Base-by-base conservation (phyloP, 2,329 filamentous ascomycete genomes). In the Paecilomyces variotii region DNA sequence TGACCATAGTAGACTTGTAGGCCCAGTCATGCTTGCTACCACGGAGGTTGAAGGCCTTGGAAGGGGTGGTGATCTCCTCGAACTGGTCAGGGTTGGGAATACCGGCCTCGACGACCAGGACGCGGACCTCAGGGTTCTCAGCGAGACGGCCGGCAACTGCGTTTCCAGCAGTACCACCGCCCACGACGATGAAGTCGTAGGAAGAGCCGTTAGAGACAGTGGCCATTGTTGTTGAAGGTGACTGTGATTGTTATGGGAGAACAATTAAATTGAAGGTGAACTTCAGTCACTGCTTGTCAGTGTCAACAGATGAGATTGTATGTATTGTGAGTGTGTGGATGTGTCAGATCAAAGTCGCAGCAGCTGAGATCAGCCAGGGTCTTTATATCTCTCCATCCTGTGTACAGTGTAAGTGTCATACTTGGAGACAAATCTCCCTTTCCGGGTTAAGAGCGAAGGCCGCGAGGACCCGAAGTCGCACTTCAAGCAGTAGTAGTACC, bases 1-100 rank as follows among this genome's bases (percentile, higher is more conserved):
- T 78, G 66, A 86, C 79, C 72, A 87, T 79, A 30, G 82, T 85
- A 1, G 82, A 82, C 73, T 86, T 85, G 71, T 85, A 87, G 0
- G 75, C 75, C 82, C 82, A 86, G 68, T 86, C 84, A 63, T 84
- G 79, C 65, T 84, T 70, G 67, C 79, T 82, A n/a, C 76, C 78
- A 19, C 83, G 79, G 0, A 85, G 77, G 2, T 79, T 76, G 64
- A 87, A 81, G 26, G 83, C 84, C 7, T 73, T 70, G 1, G 80
- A 79, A 0, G 84, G 84, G 0, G 83, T 86, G 4, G 76, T 80
- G 68, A 86, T 85, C 10, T 79, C 76, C 3, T 79, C 74, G 28
- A 82, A 66, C 19, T 82, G 71, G 27, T 75, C 68, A 0, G 82
- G 76, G 63, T 83, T 80, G 59, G 74, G 73, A 52, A 68, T 61